Evolutionary conservation across 2,329 filamentous ascomycete genomes (phyloP), one percentile per base, ranked within the genome.

Genomic region (Xylaria hypoxylon): DNA sequence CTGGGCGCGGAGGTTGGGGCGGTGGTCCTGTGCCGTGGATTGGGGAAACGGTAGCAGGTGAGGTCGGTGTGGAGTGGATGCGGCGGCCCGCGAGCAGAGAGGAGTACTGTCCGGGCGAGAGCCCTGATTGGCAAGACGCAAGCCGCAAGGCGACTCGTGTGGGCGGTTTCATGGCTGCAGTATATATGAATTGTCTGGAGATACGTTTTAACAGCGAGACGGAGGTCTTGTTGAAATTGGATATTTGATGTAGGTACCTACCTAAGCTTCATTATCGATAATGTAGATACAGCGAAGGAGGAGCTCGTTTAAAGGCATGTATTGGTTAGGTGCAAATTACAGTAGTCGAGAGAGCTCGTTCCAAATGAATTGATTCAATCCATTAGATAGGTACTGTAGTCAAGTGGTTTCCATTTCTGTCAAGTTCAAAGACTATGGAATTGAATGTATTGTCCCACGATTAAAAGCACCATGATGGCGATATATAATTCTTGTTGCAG

Each of bases 1-100:
- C 78, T 11, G 86, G 83, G 26, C 79, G 72, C 1, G 88, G 88
- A 0, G 87, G 80, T 63, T 82, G 80, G 2, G 88, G 88, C 6
- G 88, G 88, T 60, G 88, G 88, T 1, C 88, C 87, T 38, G 85
- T 82, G 67, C 85, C 85, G 68, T 86, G 81, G 68, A 87, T 79
- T 48, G 86, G 82, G 31, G 81, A 81, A 66, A 87, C 84, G 69
- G 82, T 80, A 55, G 85, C 85, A 24, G 77, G 74, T 10, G 80
- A 71, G 62, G 78, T 75, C 11, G 75, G 35, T 2, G 79, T 79
- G 59, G 72, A 73, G 70, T 77, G 77, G 69, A 74, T 75, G 62
- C 66, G 56, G 71, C 69, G 64, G 73, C 76, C 76, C 56, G 74
- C 63, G 68, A 72, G 31, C 63, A 68, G 42, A 65, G 59, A n/a